These are phyloP conservation scores for Russula vinacea DNA, from an alignment of 768 basidiomycete genomes.

Conservation along the genomic window DNA sequence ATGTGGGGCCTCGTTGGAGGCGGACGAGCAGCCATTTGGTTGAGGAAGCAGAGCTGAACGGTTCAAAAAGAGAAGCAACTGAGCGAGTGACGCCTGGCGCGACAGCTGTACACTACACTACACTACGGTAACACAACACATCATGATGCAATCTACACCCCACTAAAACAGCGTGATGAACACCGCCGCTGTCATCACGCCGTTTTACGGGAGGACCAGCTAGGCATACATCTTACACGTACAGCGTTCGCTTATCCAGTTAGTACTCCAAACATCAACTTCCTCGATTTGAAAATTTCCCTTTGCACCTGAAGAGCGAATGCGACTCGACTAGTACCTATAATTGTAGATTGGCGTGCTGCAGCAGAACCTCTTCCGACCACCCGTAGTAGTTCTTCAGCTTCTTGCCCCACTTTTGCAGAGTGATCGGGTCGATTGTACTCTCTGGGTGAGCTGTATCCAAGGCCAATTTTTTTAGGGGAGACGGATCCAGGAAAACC, in stretches of 20 bases:
- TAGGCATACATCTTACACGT: background rate
- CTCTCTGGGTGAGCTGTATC: constrained; percentile 35
- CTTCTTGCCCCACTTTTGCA: constrained; percentile 33
- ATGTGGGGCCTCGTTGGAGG: constrained; percentile 33
- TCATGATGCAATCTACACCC: background rate
- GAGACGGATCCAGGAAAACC: background rate
- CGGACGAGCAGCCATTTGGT: constrained; percentile 29
- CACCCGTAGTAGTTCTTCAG: constrained; percentile 35
- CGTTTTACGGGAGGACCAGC: constrained; percentile 16
- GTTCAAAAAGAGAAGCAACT: background rate
- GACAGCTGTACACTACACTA: background rate
- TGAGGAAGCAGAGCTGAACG: background rate
- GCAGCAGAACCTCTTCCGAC: constrained; percentile 32
- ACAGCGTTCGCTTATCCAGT: background rate
- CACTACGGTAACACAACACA: background rate
- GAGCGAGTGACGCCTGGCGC: background rate
- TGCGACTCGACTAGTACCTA: background rate
- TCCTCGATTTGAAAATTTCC: background rate
- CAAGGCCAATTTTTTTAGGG: background rate
- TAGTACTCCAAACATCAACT: no score
- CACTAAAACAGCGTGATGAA: constrained; percentile 19
- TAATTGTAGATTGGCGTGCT: constrained; percentile 13
- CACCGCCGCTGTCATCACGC: constrained; percentile 5
- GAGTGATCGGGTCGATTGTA: constrained; percentile 32
- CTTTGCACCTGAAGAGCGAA: background rate